Conservation (phyloP, 371 early-diverging fungal species). For the Paramicrosporidium saccamoebae region DNA sequence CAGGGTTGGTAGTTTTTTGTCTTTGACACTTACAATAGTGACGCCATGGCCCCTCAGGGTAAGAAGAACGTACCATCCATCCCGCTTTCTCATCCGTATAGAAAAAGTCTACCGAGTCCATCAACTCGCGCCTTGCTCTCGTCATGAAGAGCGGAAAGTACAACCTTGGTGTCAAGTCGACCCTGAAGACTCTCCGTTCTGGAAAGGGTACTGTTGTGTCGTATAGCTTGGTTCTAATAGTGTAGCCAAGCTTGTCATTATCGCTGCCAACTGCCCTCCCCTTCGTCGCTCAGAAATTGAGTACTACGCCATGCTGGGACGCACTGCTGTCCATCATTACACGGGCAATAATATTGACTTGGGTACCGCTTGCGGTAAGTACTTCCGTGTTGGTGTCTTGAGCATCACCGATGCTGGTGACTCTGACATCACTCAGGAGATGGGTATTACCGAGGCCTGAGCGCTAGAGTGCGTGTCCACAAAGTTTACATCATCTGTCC, state of each 20-base stretch:
- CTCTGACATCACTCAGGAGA: constrained; percentile 44
- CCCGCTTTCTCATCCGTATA: too few species aligned
- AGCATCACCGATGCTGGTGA: constrained; percentile 94
- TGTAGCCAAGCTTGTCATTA: constrained; percentile 80
- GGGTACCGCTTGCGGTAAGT: constrained; percentile 97
- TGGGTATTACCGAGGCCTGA: too few species aligned
- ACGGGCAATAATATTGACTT: constrained; percentile 84
- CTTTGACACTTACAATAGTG: too few species aligned
- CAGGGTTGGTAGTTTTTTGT: too few species aligned
- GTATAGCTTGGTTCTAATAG: constrained; percentile 4
- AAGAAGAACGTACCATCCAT: too few species aligned
- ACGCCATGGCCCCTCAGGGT: too few species aligned
- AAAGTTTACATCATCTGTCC: too few species aligned
- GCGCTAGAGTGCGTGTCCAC: too few species aligned
- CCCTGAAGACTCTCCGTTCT: constrained; percentile 77
- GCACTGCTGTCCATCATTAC: constrained; percentile 97
- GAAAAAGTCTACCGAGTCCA: constrained; percentile 54
- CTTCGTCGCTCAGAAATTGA: constrained; percentile 95
- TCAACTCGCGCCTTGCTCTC: constrained; percentile 87
- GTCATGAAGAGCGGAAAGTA: constrained; percentile 97
- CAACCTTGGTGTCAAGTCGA: constrained; percentile 85
- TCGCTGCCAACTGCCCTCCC: constrained; percentile 92
- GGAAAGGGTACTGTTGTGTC: constrained; percentile 23
- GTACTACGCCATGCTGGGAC: constrained; percentile 98
- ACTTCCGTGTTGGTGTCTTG: constrained; percentile 81